Evolutionary conservation across 1,139 yeast species (phyloP), one percentile per base, ranked within the genome.

Genomic region (Pichia sp.): DNA sequence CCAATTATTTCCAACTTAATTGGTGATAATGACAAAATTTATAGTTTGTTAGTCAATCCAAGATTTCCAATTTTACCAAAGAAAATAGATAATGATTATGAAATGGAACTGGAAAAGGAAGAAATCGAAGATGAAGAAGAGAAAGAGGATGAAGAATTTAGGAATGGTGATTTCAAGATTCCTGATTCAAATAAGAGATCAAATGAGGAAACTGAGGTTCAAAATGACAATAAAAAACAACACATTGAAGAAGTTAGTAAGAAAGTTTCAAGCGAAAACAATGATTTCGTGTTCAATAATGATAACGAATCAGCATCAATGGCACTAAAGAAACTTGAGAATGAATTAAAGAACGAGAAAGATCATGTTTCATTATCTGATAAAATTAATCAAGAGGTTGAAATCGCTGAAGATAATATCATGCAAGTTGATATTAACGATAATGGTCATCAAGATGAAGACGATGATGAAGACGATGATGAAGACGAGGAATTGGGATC

Each of bases 21-120:
- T 34, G 70, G 70, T 3, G 58, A 66, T 24, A 47, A 56, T 5
- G 73, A 73, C 53, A 66, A 65, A 2, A 55, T 75, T 22, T 54
- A 74, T 40, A 79, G 82, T 59, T 73, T 80, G 3, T 70, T 87
- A 58, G 74, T 79, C 52, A 85, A 85, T 58, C 95, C 96, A 36
- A 72, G 94, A 56, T 77, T 88, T 56, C 96, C 96, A 2, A 77
- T 87, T 41, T 46, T 60, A 15, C 56, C 57, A 46, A 56, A 39
- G 57, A 61, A 47, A 58, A 32, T 4, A 16, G 43, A 47, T 20
- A 43, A 42, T n/a, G 48, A 44, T 20, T 59, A 43, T 20, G 59
- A 46, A 8, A 57, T 52, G 2, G 52, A 47, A 15, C 40, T 35
- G 4, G 46, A 52, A 22, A 51, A 41, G 6, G 47, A 37, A 8